A percentile compares a stretch with the other conserved stretches of the same genome.
Conservation (phyloP, 108 stramenopile species). For the Nitzschia sp. region DNA sequence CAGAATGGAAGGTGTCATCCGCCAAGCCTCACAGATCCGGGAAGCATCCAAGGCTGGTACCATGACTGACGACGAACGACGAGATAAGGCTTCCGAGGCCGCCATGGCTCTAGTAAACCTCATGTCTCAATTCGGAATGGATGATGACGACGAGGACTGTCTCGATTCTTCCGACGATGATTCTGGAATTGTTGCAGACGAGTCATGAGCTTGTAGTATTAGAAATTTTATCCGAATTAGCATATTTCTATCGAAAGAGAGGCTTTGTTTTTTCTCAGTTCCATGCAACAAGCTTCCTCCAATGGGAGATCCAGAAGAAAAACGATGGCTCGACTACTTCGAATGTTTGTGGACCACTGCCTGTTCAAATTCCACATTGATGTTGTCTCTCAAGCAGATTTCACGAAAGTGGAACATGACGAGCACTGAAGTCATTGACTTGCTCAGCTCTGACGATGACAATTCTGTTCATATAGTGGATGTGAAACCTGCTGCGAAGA, state of each 20-base stretch:
- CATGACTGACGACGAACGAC: constrained; percentile 72
- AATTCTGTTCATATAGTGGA: background rate
- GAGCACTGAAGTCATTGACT: constrained; percentile 15
- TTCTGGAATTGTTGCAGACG: constrained; percentile 9
- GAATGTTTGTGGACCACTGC: too few species aligned
- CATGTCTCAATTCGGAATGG: constrained; percentile 67
- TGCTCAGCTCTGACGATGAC: constrained; percentile 1
- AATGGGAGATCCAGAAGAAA: too few species aligned
- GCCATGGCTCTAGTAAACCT: constrained; percentile 75
- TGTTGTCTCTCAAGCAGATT: too few species aligned
- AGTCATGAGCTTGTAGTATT: background rate
- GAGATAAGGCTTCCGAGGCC: constrained; percentile 70
- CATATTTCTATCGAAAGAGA: too few species aligned
- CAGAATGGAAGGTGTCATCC: constrained; percentile 61
- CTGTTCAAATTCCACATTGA: too few species aligned
- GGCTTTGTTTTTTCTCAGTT: too few species aligned
- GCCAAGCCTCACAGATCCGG: constrained; percentile 65
- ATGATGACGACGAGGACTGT: constrained; percentile 56
- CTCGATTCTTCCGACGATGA: constrained; percentile 25
- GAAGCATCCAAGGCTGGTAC: constrained; percentile 58
- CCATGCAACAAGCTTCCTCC: too few species aligned
- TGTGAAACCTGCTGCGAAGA: background rate
- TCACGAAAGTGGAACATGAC: too few species aligned
- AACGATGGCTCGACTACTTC: too few species aligned
- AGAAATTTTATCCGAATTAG: too few species aligned